These are phyloP conservation scores for Hyaloperonospora arabidopsidis DNA, from an alignment of 352 stramenopile genomes.

Conservation along the genomic window DNA sequence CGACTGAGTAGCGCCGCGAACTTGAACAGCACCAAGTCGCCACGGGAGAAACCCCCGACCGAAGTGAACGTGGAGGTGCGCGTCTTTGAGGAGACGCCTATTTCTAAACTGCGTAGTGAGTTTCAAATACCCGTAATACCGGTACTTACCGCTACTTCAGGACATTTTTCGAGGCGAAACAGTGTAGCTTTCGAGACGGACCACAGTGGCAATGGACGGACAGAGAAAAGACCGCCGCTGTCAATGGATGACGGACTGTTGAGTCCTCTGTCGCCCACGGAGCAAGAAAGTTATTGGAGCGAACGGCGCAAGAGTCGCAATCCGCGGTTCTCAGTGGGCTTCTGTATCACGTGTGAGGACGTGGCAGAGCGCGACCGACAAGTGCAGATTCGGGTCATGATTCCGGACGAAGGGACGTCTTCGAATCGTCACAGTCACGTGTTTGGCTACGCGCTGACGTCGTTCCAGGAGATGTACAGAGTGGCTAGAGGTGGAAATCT, in stretches of 20 bases:
- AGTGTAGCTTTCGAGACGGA: slow-evolving; percentile 11
- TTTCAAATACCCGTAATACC: slow-evolving; percentile 1
- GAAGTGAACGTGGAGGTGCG: slow-evolving; percentile 70
- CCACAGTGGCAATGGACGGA: slow-evolving; percentile 7
- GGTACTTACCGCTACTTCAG: neutral
- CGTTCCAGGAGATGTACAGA: slow-evolving; percentile 69
- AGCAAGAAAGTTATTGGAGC: slow-evolving; percentile 56
- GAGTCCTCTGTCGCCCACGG: slow-evolving; percentile 6
- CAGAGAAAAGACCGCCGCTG: slow-evolving; percentile 8
- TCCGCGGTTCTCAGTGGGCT: slow-evolving; percentile 63
- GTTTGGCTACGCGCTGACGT: slow-evolving; percentile 67
- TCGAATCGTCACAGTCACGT: slow-evolving; percentile 59
- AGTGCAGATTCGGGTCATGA: slow-evolving; percentile 70
- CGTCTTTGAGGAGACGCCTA: slow-evolving; percentile 40
- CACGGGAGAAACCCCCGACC: slow-evolving; percentile 38
- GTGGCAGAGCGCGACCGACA: slow-evolving; percentile 48
- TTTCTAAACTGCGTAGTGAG: slow-evolving; percentile 21
- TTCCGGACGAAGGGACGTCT: slow-evolving; percentile 57
- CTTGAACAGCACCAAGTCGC: slow-evolving; percentile 35
- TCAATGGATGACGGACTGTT: slow-evolving; percentile 27
- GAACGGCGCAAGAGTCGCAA: slow-evolving; percentile 56
- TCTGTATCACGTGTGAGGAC: slow-evolving; percentile 45
- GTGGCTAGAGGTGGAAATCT: slow-evolving; percentile 53
- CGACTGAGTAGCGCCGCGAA: slow-evolving; percentile 43
- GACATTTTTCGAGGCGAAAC: neutral